Evolutionary conservation across 305 asterid genomes (phyloP), one percentile per base, ranked within the genome.

Genomic region (Vinca major): DNA sequence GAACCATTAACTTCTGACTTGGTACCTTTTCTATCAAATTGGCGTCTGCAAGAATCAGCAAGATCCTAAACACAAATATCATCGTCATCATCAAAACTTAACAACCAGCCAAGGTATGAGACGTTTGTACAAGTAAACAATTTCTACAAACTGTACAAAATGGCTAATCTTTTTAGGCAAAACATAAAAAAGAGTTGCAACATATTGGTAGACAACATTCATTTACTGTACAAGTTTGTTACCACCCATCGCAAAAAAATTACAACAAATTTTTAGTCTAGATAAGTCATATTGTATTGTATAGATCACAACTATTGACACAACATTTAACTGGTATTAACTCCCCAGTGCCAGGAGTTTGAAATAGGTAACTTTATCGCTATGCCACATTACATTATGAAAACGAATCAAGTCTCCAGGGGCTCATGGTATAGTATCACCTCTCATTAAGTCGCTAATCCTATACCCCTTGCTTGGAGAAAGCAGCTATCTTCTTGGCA

Each of bases 181-280:
- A 43, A 51, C 19, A 47, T 21, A 10, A 7, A 33, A 26, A 65
- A 12, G 43, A 14, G 43, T 14, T 7, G 40, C 40, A 41, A 3
- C 20, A 19, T 7, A 43, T 9, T 13, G 69, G 75, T 17, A 65
- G 66, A 54, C 40, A 64, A 71, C 75, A 26, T 56, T 64, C 20
- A 17, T 76, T 62, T 56, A 55, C 75, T 73, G 68, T 81, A 82
- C 88, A 86, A 69, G 76, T 74, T 71, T 71, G 61, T 68, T 64
- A 75, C 80, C 68, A 69, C 71, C 76, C 79, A 69, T 43, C 50
- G 20, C 20, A 41, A 73, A 54, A 54, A 66, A 74, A 49, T 9
- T 50, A 61, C 53, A 16, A 63, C 19, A 62, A 39, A 71, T 62
- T 0, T 71, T 61, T 52, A 70, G 65, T 14, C 69, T 68, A 69